Evolutionary conservation across 257 asterid genomes (phyloP), one percentile per base, ranked within the genome.

Genomic region (Gardenia jasminoides): DNA sequence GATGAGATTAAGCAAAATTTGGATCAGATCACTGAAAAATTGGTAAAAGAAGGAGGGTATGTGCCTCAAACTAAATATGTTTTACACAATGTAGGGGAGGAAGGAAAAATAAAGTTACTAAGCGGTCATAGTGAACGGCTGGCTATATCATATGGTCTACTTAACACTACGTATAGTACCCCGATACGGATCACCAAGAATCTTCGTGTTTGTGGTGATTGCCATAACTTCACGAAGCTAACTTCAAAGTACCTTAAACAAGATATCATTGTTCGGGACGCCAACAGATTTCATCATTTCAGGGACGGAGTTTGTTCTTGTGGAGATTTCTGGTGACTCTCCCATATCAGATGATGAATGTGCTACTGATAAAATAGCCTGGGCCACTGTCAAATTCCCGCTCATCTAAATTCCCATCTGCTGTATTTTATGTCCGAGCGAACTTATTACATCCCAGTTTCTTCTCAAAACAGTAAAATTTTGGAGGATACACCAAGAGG

Each of bases 251-350:
- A 79, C 79, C 85, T 79, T 73, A 84, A 82, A 16, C 85, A 90
- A 24, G 93, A 92, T 22, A 88, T 92, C 56, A 86, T 92, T 36
- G 92, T 91, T 12, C 87, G 97, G 78, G 97, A 94, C 83, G 88
- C 91, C 72, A 91, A 86, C 48, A 84, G 98, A 82, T 92, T 91
- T 86, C 97, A 94, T 82, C 94, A 84, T 75, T 94, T 94, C 80
- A 85, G 78, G 85, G 83, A 87, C 79, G 98, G 96, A n/a, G 80
- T 82, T 67, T 94, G 97, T 84, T 94, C 98, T 1, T 92, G 97
- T 81, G 90, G 91, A 69, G 97, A 91, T 89, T 88, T 91, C 84
- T 94, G 98, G 98, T 94, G 83, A 85, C 74, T 61, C 17, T 47
- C 24, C 10, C 28, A 66, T 44, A 20, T 64, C 33, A 44, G 4